A percentile compares a stretch with the other conserved stretches of the same genome.
These are phyloP conservation scores for Annulohypoxylon nitens DNA, from an alignment of 495 filamentous ascomycete genomes.

Conservation along the genomic window DNA sequence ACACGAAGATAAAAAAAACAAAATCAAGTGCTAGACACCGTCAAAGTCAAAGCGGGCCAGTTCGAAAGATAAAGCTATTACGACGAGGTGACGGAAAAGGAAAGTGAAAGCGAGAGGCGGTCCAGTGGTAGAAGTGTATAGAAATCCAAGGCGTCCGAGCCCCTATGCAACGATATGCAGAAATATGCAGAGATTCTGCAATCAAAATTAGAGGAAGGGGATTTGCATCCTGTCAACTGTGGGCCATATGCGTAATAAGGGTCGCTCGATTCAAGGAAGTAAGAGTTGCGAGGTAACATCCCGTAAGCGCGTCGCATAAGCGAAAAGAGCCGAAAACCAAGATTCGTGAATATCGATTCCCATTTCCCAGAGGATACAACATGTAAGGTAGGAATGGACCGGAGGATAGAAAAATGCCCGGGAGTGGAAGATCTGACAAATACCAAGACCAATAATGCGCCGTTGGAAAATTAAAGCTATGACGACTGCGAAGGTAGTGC, in stretches of 20 bases:
- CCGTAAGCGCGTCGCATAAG: neutral
- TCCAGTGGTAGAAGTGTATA: neutral
- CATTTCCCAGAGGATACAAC: neutral
- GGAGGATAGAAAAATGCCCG: neutral
- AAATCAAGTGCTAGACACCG: too few relatives aligned
- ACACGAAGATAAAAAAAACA: neutral
- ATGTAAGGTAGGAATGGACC: neutral
- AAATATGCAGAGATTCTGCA: neutral
- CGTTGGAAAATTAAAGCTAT: neutral
- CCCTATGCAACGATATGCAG: neutral
- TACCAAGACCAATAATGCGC: neutral
- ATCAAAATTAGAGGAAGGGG: neutral
- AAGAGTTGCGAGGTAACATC: neutral
- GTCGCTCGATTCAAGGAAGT: slow-evolving; percentile 1
- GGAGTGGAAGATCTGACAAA: neutral
- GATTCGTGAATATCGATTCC: slow-evolving; percentile 2
- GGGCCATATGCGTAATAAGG: neutral
- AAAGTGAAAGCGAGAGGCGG: slow-evolving; percentile 1
- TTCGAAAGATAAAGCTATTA: slow-evolving; percentile 10
- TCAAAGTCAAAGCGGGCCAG: neutral
- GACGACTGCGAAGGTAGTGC: neutral
- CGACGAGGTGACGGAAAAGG: neutral
- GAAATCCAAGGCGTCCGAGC: neutral
- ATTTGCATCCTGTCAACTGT: slow-evolving; percentile 3
- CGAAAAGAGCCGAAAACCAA: neutral